Percentiles rank a stretch among this genome's conserved stretches.
Evolutionary conservation across 2,329 filamentous ascomycete species (phyloP).

Genomic region (Pseudomassariella vexata): DNA sequence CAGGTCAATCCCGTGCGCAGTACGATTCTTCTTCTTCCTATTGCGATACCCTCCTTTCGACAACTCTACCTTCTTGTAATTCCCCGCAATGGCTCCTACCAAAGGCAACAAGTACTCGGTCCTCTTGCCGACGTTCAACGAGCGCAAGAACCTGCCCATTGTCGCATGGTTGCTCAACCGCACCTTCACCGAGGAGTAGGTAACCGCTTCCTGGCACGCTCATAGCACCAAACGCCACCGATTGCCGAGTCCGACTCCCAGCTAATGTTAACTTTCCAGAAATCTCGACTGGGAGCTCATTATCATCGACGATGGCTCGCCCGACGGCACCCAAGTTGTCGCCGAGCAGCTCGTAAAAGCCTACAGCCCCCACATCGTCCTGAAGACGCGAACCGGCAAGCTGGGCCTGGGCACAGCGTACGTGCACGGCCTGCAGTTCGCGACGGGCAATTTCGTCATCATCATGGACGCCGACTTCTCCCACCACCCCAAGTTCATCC

Average conservation of each 20-base stretch:
- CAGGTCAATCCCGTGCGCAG: no score
- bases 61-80: neutral
- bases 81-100: constrained; percentile 38
- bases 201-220: constrained; percentile 5
- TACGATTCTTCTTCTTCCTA: constrained; percentile 3
- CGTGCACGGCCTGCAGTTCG: constrained; percentile 87
- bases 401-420: constrained; percentile 96
- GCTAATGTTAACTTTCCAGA: constrained; percentile 37
- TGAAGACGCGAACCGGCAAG: constrained; percentile 88
- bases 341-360: constrained; percentile 84
- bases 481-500: constrained; percentile 98
- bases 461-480: constrained; percentile 99
- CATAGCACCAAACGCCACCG: no score
- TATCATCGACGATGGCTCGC: constrained; percentile 96
- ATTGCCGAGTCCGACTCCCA: neutral
- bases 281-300: constrained; percentile 96
- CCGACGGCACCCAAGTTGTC: constrained; percentile 88
- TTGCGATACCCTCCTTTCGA: constrained; percentile 4
- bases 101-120: constrained; percentile 84
- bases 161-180: constrained; percentile 90
- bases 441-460: constrained; percentile 89
- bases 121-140: constrained; percentile 97
- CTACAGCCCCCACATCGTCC: constrained; percentile 73
- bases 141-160: constrained; percentile 94
- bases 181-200: constrained; percentile 84